phyloP scores from a whole-genome alignment of 306 rosid genomes.

The Sindora glabra region DNA sequence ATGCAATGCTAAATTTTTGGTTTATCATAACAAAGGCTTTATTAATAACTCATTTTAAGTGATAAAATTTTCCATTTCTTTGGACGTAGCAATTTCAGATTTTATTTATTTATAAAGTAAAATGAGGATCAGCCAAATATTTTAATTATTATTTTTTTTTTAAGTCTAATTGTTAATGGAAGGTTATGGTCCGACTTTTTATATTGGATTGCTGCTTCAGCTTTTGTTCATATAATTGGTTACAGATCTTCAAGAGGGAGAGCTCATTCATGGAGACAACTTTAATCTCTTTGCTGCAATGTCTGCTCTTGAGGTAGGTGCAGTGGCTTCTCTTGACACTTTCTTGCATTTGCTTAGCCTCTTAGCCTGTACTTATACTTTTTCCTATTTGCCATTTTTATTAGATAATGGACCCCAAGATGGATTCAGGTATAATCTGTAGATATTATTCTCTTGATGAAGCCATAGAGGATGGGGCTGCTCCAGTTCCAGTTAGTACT shows the following conservation, averaged over 20 bases:
- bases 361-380: background rate
- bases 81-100: no score
- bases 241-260: conserved; percentile 92
- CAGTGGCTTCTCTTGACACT: background rate
- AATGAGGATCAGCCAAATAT: background rate
- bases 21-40: conserved; percentile 2
- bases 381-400: conserved; percentile 8
- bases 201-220: background rate
- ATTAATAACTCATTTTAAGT: background rate
- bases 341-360: background rate
- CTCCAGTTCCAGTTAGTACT: conserved; percentile 79
- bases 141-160: no score
- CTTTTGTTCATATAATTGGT: conserved; percentile 8
- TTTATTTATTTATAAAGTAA: background rate
- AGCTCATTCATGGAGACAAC: conserved; percentile 87
- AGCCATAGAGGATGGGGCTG: conserved; percentile 92
- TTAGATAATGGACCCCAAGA: conserved; percentile 99
- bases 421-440: conserved; percentile 88
- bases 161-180: background rate
- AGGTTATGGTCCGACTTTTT: background rate
- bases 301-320: conserved; percentile 98
- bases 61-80: no score
- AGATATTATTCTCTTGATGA: conserved; percentile 87
- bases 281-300: conserved; percentile 94
- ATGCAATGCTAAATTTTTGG: background rate